These are phyloP conservation scores for Cyberlindnera amylophila DNA, from an alignment of 805 yeast species.

Conservation along the genomic window DNA sequence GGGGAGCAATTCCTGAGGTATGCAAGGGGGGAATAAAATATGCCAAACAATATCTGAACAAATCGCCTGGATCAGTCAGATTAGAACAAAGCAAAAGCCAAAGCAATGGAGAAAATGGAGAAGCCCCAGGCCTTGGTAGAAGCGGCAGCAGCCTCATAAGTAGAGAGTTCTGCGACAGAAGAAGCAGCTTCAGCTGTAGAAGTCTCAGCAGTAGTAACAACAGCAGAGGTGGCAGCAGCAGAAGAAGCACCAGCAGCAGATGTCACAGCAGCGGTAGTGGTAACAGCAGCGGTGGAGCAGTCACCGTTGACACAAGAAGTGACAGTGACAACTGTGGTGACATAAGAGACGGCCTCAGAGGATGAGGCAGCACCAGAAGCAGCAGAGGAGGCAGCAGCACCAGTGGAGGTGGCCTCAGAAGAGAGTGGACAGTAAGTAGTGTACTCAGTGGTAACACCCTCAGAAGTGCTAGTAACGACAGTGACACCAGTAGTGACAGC, in stretches of 20 bases:
- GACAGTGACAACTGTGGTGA: neutral
- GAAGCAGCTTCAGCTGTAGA: no score
- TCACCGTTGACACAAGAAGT: slow-evolving; percentile 3
- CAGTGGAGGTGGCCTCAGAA: neutral
- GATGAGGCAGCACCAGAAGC: neutral
- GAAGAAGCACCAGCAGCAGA: neutral
- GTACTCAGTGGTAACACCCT: neutral
- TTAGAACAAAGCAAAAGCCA: slow-evolving; percentile 2
- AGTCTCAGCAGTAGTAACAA: no score
- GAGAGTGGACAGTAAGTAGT: slow-evolving; percentile 1
- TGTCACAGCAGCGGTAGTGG: neutral
- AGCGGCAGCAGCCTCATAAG: neutral
- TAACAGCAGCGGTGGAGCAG: slow-evolving; percentile 3
- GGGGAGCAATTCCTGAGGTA: no score
- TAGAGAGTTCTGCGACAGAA: neutral
- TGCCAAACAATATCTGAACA: no score
- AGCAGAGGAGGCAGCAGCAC: neutral
- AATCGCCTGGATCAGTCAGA: no score
- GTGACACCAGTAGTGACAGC: slow-evolving; percentile 3
- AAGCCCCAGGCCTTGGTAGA: neutral
- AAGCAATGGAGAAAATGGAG: slow-evolving; percentile 1
- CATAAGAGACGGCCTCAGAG: neutral
- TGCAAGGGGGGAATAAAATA: no score
- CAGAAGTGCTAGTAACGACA: neutral
- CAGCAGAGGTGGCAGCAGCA: neutral